Percentiles rank a stretch among this genome's conserved stretches.
Conservation (phyloP, 2,329 filamentous ascomycete genomes). For the Alternaria solani region DNA sequence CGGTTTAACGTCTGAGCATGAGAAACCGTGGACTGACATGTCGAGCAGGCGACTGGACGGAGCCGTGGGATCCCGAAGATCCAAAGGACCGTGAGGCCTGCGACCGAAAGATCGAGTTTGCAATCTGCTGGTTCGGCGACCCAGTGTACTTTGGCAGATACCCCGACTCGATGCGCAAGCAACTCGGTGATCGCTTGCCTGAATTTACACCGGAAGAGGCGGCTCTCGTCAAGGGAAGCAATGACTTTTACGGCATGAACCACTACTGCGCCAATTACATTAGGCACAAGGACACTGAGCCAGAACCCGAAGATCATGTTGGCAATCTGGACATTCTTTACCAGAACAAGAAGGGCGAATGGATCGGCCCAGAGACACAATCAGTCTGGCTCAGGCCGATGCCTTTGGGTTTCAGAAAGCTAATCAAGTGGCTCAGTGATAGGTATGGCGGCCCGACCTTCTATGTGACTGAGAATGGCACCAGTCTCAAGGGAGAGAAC, state of each 20-base stretch:
- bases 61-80: conserved; percentile 83
- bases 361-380: conserved; percentile 83
- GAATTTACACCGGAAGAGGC: conserved; percentile 75
- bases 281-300: conserved; percentile 70
- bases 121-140: conserved; percentile 88
- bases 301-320: conserved; percentile 71
- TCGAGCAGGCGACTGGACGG: conserved; percentile 72
- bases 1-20: conserved; percentile 3
- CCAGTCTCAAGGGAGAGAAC: conserved; percentile 83
- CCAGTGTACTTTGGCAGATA: conserved; percentile 86
- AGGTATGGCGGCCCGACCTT: conserved; percentile 79
- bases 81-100: conserved; percentile 77
- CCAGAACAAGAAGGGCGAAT: conserved; percentile 74
- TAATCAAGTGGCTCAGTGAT: conserved; percentile 66
- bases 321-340: conserved; percentile 79
- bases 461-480: conserved; percentile 90
- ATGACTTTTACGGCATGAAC: conserved; percentile 96
- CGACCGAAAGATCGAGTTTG: conserved; percentile 84
- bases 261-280: conserved; percentile 92
- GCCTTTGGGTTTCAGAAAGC: conserved; percentile 76
- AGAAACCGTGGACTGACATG: conserved; percentile 25
- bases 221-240: conserved; percentile 80
- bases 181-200: conserved; percentile 80
- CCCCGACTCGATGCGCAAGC: conserved; percentile 81
- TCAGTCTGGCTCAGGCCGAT: conserved; percentile 82